A percentile compares a stretch with the other conserved stretches of the same genome.
Evolutionary conservation across 805 yeast species (phyloP).

Genomic region (Candida coquimbonensis): DNA sequence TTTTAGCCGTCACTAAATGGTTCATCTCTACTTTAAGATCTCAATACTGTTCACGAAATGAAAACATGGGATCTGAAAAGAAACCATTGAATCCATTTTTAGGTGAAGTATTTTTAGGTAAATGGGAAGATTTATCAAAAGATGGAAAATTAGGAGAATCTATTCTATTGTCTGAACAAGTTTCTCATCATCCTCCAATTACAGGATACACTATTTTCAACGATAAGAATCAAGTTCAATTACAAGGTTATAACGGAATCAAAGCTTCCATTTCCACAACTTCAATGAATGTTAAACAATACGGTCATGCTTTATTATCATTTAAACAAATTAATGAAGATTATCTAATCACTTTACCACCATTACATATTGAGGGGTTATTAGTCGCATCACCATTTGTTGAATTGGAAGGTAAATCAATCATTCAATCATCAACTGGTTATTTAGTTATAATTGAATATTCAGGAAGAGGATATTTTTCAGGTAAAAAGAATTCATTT

Average conservation of each 20-base stretch:
- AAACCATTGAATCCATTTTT: slow-evolving; percentile 95
- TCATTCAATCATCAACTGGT: slow-evolving; percentile 77
- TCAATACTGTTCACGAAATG: slow-evolving; percentile 90
- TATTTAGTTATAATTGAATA: slow-evolving; percentile 67
- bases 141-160: slow-evolving; percentile 65
- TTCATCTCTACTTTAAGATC: slow-evolving; percentile 86
- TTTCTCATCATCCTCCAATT: slow-evolving; percentile 94
- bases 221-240: slow-evolving; percentile 55
- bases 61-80: slow-evolving; percentile 90
- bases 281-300: slow-evolving; percentile 81
- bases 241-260: slow-evolving; percentile 88
- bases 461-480: slow-evolving; percentile 89
- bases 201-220: slow-evolving; percentile 87
- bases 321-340: slow-evolving; percentile 56
- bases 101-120: slow-evolving; percentile 90
- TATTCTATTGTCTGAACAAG: slow-evolving; percentile 80
- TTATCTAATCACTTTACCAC: slow-evolving; percentile 83
- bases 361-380: slow-evolving; percentile 91
- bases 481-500: slow-evolving; percentile 89
- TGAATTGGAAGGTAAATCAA: slow-evolving; percentile 86
- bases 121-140: slow-evolving; percentile 56
- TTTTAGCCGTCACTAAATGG: slow-evolving; percentile 83
- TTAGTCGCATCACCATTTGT: slow-evolving; percentile 89
- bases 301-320: slow-evolving; percentile 78
- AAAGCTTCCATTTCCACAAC: slow-evolving; percentile 77